Conservation (phyloP, 768 basidiomycete genomes). For the Boletus vinaceobasis region DNA sequence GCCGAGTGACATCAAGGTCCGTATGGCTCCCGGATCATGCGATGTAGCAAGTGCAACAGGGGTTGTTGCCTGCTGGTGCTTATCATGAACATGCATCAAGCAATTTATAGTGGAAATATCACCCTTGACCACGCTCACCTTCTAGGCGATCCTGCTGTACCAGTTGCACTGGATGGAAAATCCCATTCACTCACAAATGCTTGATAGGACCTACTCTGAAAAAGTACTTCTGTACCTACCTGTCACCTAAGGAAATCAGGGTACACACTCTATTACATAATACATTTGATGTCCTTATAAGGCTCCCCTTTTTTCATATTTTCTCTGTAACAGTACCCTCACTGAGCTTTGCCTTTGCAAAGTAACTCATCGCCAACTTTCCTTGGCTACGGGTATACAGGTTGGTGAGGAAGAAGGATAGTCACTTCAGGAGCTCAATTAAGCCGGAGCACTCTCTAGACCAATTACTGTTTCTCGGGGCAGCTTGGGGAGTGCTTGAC, state of each 20-base stretch:
- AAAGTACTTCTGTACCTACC: slow-evolving; percentile 23
- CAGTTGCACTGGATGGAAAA: too few relatives aligned
- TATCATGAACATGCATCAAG: too few relatives aligned
- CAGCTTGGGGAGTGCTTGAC: slow-evolving; percentile 64
- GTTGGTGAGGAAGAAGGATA: slow-evolving; percentile 42
- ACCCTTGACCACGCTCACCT: neutral
- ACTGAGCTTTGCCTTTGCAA: slow-evolving; percentile 31
- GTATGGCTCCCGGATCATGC: too few relatives aligned
- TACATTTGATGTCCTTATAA: neutral
- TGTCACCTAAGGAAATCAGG: neutral
- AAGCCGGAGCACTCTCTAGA: slow-evolving; percentile 72
- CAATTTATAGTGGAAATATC: neutral
- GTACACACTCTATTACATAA: slow-evolving; percentile 13
- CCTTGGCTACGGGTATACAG: slow-evolving; percentile 52
- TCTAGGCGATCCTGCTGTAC: slow-evolving; percentile 53
- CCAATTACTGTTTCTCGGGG: slow-evolving; percentile 34
- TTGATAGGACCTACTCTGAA: slow-evolving; percentile 64
- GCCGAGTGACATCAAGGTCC: too few relatives aligned
- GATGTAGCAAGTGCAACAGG: too few relatives aligned
- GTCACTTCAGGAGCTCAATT: slow-evolving; percentile 54
- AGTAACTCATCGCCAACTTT: slow-evolving; percentile 54
- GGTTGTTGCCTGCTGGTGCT: too few relatives aligned
- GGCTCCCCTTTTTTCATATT: neutral
- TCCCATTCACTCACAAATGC: neutral
- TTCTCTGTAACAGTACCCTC: slow-evolving; percentile 14